Evolutionary conservation across 2,329 filamentous ascomycete genomes (phyloP), one percentile per base, ranked within the genome.

Genomic region (Cladosporium sp.): DNA sequence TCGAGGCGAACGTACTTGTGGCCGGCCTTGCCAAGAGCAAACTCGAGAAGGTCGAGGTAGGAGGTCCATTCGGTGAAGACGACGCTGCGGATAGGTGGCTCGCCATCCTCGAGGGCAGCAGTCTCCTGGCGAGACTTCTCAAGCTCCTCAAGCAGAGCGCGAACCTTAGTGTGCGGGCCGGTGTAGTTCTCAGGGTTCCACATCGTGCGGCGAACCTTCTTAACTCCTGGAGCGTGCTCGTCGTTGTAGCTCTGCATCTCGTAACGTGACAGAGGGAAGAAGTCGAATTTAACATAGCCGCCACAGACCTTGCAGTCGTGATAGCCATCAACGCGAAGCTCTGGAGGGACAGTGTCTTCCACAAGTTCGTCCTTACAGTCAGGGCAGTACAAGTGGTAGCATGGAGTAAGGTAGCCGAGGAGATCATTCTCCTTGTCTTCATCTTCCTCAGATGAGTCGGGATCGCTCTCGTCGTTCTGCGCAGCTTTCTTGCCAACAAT

Each of bases 41-140:
- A 84, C 74, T 95, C 88, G 70, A 99, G 96, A 23, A 99, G 86
- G 76, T 98, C 93, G 18, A 99, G 86, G 75, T 98, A 93, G 0
- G 91, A 89, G 0, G 95, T 98, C 93, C 95, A 98, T n/a, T 89
- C 89, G 0, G 93, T 97, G 78, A 98, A 98, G 7, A 99, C 88
- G 16, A 99, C 93, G 28, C 92, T 81, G 67, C 67, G 98, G 79
- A 92, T 90, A 0, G 93, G 93, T 0, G 87, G 85, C 73, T 93
- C 87, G 63, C 71, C 74, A 13, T 85, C 79, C 0, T 88, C 86
- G 11, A 86, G 81, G 0, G 79, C 80, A 43, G 85, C 83, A 66
- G 88, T 91, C 74, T 89, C 86, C 0, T 82, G 81, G 65, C 88
- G 86, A 60, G 88, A 87, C 59, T 83, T 81, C 1, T 90, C 77